Conservation (phyloP, 116 monocot genomes). For the Zostera marina region DNA sequence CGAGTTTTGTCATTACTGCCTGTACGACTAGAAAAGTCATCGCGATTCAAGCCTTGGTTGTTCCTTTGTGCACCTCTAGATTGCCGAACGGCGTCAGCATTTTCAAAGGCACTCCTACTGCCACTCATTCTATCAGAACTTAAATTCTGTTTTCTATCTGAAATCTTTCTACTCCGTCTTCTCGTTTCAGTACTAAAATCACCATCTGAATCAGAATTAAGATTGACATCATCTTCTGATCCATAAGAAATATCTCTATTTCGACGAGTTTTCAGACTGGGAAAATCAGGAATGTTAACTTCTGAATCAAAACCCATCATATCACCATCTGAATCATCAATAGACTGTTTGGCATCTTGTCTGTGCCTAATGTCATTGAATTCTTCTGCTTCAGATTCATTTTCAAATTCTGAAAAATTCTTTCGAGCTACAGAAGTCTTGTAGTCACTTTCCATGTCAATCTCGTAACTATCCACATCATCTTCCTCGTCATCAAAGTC, state of each 20-base stretch:
- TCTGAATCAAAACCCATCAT: slow-evolving; percentile 8
- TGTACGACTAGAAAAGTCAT: not conserved
- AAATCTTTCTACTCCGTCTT: not conserved
- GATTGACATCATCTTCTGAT: slow-evolving; percentile 26
- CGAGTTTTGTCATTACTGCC: not conserved
- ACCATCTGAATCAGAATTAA: slow-evolving; percentile 27
- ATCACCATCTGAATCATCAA: slow-evolving; percentile 30
- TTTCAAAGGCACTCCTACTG: not conserved
- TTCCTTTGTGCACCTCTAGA: slow-evolving; percentile 7
- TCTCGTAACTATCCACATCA: slow-evolving; percentile 77
- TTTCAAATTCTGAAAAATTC: slow-evolving; percentile 55
- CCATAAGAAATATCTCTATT: slow-evolving; percentile 10
- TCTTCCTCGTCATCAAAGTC: slow-evolving; percentile 98
- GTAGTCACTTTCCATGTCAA: slow-evolving; percentile 25
- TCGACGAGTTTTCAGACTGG: slow-evolving; percentile 23
- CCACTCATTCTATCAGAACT: not conserved
- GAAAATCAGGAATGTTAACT: slow-evolving; percentile 13
- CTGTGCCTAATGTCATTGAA: slow-evolving; percentile 14
- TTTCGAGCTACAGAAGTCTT: slow-evolving; percentile 14
- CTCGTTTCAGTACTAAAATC: slow-evolving; percentile 11
- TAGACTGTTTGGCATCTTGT: slow-evolving; percentile 6
- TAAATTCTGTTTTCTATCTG: not conserved
- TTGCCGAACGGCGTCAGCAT: slow-evolving; percentile 1
- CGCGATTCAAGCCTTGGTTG: not conserved
- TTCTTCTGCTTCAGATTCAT: slow-evolving; percentile 41